Percentiles rank a stretch among this genome's conserved stretches.
These are phyloP conservation scores for Pseudogymnoascus sp. DNA, from an alignment of 2,329 filamentous ascomycete species.

Conservation along the genomic window DNA sequence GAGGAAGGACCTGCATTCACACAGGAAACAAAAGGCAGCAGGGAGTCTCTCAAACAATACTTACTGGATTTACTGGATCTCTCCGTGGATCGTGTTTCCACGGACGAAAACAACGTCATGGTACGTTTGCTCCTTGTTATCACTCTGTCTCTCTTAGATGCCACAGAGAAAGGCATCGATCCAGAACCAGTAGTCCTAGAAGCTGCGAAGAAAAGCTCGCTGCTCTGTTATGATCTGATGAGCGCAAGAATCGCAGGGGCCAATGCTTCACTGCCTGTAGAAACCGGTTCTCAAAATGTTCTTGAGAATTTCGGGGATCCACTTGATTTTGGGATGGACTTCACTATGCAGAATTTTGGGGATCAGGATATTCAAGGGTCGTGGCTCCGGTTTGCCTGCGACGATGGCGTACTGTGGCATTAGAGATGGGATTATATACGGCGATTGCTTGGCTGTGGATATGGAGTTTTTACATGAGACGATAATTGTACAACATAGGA, in stretches of 20 bases:
- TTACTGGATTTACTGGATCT: slow-evolving; percentile 26
- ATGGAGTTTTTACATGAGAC: background rate
- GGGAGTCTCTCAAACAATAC: slow-evolving; percentile 29
- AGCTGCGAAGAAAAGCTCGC: slow-evolving; percentile 17
- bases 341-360: background rate
- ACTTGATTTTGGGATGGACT: background rate
- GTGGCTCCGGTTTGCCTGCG: background rate
- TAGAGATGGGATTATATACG: background rate
- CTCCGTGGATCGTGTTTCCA: slow-evolving; percentile 28
- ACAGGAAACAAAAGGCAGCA: slow-evolving; percentile 23
- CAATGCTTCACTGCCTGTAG: background rate
- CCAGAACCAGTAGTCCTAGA: slow-evolving; percentile 15
- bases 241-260: background rate
- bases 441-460: background rate
- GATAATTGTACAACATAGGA: background rate
- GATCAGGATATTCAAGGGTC: background rate
- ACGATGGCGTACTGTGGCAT: background rate
- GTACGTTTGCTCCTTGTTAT: slow-evolving; percentile 34
- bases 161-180: slow-evolving; percentile 15
- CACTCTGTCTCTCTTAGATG: slow-evolving; percentile 35
- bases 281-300: background rate
- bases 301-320: background rate
- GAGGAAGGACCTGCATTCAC: slow-evolving; percentile 33
- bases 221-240: slow-evolving; percentile 18
- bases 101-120: slow-evolving; percentile 40